Conservation (phyloP, 2,329 filamentous ascomycete genomes). For the Cryphonectria carpinicola region DNA sequence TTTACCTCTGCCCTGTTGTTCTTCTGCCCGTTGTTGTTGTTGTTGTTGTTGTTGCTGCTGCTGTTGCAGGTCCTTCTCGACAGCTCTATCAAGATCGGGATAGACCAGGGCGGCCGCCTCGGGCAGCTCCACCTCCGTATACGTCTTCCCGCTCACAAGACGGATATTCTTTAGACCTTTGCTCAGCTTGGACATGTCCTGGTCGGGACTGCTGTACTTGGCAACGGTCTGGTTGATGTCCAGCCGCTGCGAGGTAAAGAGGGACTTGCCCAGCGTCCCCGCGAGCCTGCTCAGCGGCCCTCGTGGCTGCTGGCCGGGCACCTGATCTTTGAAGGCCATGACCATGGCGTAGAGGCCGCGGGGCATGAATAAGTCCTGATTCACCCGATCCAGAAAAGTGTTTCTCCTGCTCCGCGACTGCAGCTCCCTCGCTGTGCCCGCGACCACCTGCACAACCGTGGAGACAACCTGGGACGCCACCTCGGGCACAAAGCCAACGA, state of each 20-base stretch:
- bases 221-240: conserved; percentile 42
- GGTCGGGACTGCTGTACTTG: conserved; percentile 37
- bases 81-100: conserved; percentile 40
- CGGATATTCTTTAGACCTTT: conserved; percentile 40
- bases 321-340: conserved; percentile 36
- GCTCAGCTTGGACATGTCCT: conserved; percentile 29
- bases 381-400: conserved; percentile 37
- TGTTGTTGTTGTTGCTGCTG: conserved; percentile 27
- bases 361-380: conserved; percentile 38
- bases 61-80: conserved; percentile 28
- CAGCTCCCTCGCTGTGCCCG: conserved; percentile 35
- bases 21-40: conserved; percentile 22
- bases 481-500: conserved; percentile 36
- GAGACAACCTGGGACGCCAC: conserved; percentile 37
- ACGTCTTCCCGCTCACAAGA: conserved; percentile 41
- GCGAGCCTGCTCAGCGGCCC: conserved; percentile 30
- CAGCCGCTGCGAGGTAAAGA: conserved; percentile 32
- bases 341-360: conserved; percentile 38
- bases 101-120: conserved; percentile 45
- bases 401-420: conserved; percentile 35
- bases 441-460: conserved; percentile 34
- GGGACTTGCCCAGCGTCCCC: conserved; percentile 21
- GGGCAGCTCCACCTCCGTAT: conserved; percentile 42
- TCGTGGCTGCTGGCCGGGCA: conserved; percentile 24
- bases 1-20: conserved; percentile 33